phyloP scores from a whole-genome alignment of 352 stramenopile genomes.

The Phytophthora syringae region DNA sequence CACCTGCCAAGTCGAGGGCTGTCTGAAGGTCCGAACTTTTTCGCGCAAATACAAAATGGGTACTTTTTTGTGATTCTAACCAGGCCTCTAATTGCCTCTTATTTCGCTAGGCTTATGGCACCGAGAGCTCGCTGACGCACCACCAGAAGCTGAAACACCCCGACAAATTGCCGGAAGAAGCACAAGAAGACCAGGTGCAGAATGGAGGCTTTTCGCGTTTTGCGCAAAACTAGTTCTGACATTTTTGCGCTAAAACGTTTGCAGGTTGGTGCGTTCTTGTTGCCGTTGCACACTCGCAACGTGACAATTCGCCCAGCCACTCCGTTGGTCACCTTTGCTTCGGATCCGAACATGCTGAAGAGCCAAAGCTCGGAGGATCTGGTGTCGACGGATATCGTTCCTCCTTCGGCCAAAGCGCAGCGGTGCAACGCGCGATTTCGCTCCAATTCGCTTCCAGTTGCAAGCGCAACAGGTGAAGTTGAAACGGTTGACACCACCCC shows the following conservation, averaged over 20 bases:
- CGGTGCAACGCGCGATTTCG: constrained; percentile 56
- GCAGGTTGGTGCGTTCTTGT: constrained; percentile 50
- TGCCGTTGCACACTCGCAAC: constrained; percentile 58
- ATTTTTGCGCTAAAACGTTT: constrained; percentile 7
- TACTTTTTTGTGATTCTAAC: background rate
- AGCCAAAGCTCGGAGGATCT: constrained; percentile 15
- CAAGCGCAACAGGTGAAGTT: constrained; percentile 20
- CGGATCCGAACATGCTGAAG: constrained; percentile 8
- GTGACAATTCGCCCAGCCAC: constrained; percentile 71
- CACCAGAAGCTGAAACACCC: constrained; percentile 84
- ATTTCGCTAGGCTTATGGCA: constrained; percentile 69
- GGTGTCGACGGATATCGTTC: constrained; percentile 9
- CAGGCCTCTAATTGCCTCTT: background rate
- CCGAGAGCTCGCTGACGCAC: constrained; percentile 79
- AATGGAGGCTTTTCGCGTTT: background rate
- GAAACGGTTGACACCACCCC: background rate
- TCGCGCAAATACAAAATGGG: background rate
- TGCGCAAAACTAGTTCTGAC: background rate
- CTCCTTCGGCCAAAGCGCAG: constrained; percentile 35
- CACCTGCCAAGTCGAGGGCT: constrained; percentile 62
- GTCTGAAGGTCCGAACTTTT: constrained; percentile 12
- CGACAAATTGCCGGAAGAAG: constrained; percentile 38
- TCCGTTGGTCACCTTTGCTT: constrained; percentile 26
- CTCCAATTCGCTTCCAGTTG: constrained; percentile 83
- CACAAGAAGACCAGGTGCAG: constrained; percentile 43